Conservation (phyloP, 495 filamentous ascomycete genomes). For the Penicillium tannophilum region DNA sequence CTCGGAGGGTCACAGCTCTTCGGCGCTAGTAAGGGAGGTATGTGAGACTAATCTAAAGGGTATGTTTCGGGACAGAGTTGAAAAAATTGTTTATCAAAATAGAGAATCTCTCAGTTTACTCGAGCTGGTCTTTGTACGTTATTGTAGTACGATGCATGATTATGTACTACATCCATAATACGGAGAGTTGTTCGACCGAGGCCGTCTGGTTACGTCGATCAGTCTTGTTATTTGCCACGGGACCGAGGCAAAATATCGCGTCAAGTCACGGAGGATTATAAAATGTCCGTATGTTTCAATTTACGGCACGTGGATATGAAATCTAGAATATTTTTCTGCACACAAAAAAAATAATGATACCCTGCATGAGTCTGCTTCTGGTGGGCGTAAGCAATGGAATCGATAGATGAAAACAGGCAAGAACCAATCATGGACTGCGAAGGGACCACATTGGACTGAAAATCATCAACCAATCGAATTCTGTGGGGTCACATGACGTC, state of each 20-base stretch:
- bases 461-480: neutral
- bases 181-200: constrained; percentile 1
- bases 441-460: neutral
- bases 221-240: neutral
- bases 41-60: neutral
- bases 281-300: neutral
- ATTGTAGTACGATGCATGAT: neutral
- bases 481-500: constrained; percentile 24
- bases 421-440: neutral
- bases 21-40: constrained; percentile 3
- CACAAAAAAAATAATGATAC: neutral
- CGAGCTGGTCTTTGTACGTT: neutral
- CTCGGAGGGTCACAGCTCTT: constrained; percentile 18
- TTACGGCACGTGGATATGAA: neutral
- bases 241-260: neutral
- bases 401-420: neutral
- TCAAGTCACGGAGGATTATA: neutral
- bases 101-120: neutral
- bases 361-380: neutral
- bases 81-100: neutral
- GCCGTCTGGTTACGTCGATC: neutral
- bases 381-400: neutral
- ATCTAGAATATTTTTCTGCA: neutral
- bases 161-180: neutral
- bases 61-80: neutral